phyloP scores from a whole-genome alignment of 768 basidiomycete species.

The Pisolithus albus region DNA sequence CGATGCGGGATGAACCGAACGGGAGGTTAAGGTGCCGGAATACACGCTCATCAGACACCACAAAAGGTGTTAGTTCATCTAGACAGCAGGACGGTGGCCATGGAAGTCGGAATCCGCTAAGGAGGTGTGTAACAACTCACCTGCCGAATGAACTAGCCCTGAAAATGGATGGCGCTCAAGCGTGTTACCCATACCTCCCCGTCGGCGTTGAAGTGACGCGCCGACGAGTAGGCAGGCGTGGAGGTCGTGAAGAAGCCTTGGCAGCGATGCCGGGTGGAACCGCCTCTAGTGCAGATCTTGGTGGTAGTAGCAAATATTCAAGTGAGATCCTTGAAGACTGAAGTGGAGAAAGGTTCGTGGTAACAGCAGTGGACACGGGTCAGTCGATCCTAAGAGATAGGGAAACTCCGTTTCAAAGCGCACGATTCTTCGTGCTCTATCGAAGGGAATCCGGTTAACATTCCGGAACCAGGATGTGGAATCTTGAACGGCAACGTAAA shows the following conservation, averaged over 20 bases:
- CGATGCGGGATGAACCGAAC: slow-evolving; percentile 67
- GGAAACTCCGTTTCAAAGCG: slow-evolving; percentile 68
- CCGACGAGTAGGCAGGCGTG: too few relatives aligned
- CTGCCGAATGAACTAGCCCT: too few relatives aligned
- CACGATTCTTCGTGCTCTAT: slow-evolving; percentile 54
- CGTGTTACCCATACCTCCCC: too few relatives aligned
- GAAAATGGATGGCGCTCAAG: too few relatives aligned
- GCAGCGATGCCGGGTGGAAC: too few relatives aligned
- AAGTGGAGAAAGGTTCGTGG: slow-evolving; percentile 85
- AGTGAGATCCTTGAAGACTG: slow-evolving; percentile 83
- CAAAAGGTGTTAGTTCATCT: slow-evolving; percentile 82
- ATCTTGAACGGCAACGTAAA: slow-evolving; percentile 65
- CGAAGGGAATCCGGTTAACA: slow-evolving; percentile 72
- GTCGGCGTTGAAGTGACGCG: too few relatives aligned
- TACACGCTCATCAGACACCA: slow-evolving; percentile 81
- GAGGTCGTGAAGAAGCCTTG: too few relatives aligned
- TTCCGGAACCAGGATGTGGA: slow-evolving; percentile 71
- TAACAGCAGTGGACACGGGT: slow-evolving; percentile 84
- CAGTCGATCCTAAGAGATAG: slow-evolving; percentile 79
- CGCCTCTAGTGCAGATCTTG: too few relatives aligned
- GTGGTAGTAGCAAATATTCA: slow-evolving; percentile 51
- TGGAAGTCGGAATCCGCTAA: too few relatives aligned
- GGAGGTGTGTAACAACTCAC: too few relatives aligned
- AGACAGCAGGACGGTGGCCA: slow-evolving; percentile 29
- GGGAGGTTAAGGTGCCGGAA: slow-evolving; percentile 76